Evolutionary conservation across 345 rosid genomes (phyloP).

Genomic region (Bruguiera gymnorhiza): DNA sequence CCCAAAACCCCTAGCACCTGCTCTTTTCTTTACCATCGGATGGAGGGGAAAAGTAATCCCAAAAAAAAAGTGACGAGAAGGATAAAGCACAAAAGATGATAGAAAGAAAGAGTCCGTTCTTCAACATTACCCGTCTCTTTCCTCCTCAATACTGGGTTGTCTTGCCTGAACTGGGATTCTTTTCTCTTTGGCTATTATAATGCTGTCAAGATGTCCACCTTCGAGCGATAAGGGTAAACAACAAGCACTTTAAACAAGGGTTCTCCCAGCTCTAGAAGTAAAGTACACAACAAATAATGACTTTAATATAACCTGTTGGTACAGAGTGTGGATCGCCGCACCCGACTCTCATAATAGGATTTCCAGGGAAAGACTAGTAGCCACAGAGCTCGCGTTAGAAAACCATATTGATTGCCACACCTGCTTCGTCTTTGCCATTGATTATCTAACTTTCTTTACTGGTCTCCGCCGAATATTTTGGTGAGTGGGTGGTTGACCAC

Average conservation of each 20-base stretch:
- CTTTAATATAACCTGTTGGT: conserved; percentile 43
- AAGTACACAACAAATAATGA: neutral
- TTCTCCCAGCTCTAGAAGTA: neutral
- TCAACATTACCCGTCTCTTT: conserved; percentile 31
- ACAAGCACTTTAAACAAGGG: neutral
- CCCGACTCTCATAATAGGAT: conserved; percentile 30
- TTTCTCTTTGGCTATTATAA: conserved; percentile 30
- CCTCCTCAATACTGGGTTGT: conserved; percentile 43
- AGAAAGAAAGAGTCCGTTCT: neutral
- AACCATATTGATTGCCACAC: conserved; percentile 13
- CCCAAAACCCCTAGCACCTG: neutral
- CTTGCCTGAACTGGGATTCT: conserved; percentile 43
- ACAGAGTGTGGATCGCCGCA: conserved; percentile 38
- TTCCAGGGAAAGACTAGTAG: conserved; percentile 22
- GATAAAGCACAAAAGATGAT: conserved; percentile 9
- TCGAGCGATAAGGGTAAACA: conserved; percentile 1
- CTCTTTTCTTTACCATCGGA: neutral
- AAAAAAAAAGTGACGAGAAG: neutral
- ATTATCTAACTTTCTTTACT: conserved; percentile 25
- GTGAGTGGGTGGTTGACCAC: conserved; percentile 80
- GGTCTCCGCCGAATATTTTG: conserved; percentile 39
- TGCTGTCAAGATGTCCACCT: conserved; percentile 41
- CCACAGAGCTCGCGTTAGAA: conserved; percentile 45
- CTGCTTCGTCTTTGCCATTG: conserved; percentile 30
- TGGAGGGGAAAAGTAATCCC: no score